Percentiles rank a stretch among this genome's conserved stretches.
Conservation (phyloP, 129 eudicot species). For the Ambrosia artemisiifolia region DNA sequence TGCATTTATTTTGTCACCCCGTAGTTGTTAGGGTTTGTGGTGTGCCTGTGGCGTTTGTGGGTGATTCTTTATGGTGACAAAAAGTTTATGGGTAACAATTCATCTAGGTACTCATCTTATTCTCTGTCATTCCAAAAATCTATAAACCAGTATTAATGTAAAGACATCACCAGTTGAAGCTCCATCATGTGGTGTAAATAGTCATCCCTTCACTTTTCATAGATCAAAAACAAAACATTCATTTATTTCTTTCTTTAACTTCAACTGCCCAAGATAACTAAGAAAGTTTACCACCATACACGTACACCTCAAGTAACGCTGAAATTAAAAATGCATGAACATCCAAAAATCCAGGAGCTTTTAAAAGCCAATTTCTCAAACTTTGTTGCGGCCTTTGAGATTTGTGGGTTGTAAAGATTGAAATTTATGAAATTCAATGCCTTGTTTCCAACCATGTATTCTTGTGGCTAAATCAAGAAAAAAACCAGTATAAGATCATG, state of each 20-base stretch:
- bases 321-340: conserved; percentile 85
- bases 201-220: too few species aligned
- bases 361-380: conserved; percentile 78
- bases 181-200: too few species aligned
- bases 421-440: conserved; percentile 65
- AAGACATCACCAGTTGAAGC: too few species aligned
- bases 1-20: too few species aligned
- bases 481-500: background rate
- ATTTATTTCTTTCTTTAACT: conserved; percentile 67
- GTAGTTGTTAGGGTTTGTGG: too few species aligned
- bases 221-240: too few species aligned
- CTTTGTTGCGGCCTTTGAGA: conserved; percentile 70
- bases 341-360: conserved; percentile 93
- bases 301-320: conserved; percentile 76
- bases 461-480: conserved; percentile 45
- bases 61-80: too few species aligned
- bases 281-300: conserved; percentile 58
- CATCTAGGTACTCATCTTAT: too few species aligned
- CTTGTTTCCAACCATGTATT: conserved; percentile 78
- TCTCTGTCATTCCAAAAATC: too few species aligned
- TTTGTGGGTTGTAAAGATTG: conserved; percentile 51
- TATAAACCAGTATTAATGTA: too few species aligned
- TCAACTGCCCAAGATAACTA: conserved; percentile 87
- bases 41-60: too few species aligned
- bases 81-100: too few species aligned